These are phyloP conservation scores for Nothophoma quercina DNA, from an alignment of 2,329 filamentous ascomycete genomes.

Conservation along the genomic window DNA sequence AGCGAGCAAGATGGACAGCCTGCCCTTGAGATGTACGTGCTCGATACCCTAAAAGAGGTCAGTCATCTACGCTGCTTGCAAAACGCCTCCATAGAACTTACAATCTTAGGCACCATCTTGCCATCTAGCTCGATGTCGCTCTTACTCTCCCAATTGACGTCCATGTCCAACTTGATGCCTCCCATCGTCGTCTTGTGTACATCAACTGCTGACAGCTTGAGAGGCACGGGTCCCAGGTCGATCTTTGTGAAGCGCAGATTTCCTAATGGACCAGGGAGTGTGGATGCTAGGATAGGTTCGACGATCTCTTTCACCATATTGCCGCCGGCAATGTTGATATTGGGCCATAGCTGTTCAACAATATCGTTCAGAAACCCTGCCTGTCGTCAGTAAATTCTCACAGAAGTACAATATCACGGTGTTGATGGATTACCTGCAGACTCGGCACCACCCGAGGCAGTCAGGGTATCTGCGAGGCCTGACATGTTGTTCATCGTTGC, in stretches of 20 bases:
- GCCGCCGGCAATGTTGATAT: slow-evolving; percentile 55
- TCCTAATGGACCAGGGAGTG: slow-evolving; percentile 55
- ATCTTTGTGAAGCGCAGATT: slow-evolving; percentile 56
- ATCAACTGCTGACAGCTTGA: slow-evolving; percentile 53
- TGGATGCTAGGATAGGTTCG: slow-evolving; percentile 58
- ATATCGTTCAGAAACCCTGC: slow-evolving; percentile 59
- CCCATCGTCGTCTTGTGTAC: slow-evolving; percentile 55
- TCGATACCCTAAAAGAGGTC: slow-evolving; percentile 53
- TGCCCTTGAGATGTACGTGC: slow-evolving; percentile 54
- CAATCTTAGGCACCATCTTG: slow-evolving; percentile 55
- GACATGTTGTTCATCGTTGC: slow-evolving; percentile 25
- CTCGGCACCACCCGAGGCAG: slow-evolving; percentile 53
- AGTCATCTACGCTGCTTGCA: neutral
- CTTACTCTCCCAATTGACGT: slow-evolving; percentile 56
- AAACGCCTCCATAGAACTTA: slow-evolving; percentile 25
- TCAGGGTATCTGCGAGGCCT: slow-evolving; percentile 50
- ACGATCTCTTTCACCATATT: slow-evolving; percentile 58
- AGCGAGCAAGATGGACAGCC: slow-evolving; percentile 54
- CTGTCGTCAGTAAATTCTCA: neutral
- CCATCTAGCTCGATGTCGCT: slow-evolving; percentile 59
- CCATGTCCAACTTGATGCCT: slow-evolving; percentile 60
- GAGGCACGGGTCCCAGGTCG: slow-evolving; percentile 54
- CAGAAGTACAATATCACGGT: too few species aligned
- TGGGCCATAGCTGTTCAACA: slow-evolving; percentile 58
- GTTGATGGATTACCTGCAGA: slow-evolving; percentile 49